A percentile compares a stretch with the other conserved stretches of the same genome.
Conservation (phyloP, 306 rosid genomes). For the Inga leiocalycina region DNA sequence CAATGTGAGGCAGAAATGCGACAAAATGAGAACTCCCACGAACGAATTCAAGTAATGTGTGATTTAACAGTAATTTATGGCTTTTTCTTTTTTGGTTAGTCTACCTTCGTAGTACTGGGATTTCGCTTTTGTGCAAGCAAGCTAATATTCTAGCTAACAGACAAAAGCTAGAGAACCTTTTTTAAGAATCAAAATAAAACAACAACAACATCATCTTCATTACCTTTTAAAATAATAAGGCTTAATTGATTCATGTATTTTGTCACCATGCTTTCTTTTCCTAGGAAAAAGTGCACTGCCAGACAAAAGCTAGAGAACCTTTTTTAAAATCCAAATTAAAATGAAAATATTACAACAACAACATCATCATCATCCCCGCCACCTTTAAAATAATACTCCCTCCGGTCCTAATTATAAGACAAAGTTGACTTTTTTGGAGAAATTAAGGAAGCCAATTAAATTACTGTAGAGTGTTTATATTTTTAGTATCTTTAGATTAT, state of each 20-base stretch:
- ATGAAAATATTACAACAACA: too few species aligned
- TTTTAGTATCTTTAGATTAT: too few species aligned
- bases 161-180: neutral
- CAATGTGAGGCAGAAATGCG: neutral
- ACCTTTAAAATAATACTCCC: neutral
- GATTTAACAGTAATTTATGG: neutral
- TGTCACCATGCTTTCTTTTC: neutral
- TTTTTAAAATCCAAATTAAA: neutral
- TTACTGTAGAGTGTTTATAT: too few species aligned
- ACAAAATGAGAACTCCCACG: neutral
- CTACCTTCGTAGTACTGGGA: neutral
- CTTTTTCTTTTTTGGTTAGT: neutral
- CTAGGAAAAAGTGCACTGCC: neutral
- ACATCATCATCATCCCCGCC: too few species aligned
- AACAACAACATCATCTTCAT: too few species aligned
- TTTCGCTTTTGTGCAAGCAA: neutral
- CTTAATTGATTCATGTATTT: neutral
- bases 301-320: neutral
- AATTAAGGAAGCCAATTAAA: too few species aligned
- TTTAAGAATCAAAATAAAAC: too few species aligned
- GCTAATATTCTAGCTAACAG: neutral
- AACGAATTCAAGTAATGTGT: constrained; percentile 34
- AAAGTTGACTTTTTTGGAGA: too few species aligned
- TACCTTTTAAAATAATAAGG: neutral
- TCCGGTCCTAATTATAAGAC: too few species aligned